Base-by-base conservation (phyloP, 2,329 filamentous ascomycete species). In the Diaporthe amygdali region DNA sequence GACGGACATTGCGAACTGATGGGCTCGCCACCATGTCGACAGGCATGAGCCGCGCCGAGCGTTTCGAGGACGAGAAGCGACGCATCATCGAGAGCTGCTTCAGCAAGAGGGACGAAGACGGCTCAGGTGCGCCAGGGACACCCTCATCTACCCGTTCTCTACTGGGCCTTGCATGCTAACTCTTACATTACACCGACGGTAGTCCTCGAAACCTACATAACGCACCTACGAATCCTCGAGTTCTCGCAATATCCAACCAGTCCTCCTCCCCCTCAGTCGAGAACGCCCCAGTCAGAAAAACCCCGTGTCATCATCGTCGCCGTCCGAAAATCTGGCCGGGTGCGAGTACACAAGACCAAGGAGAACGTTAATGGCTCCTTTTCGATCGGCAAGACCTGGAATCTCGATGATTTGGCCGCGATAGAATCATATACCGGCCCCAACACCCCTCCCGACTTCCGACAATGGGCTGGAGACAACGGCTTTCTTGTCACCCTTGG, bases 371-470 rank as follows among this genome's bases (percentile, higher is more conserved):
- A 97, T 81, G 95, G 95, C 69, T 91, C 94, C 30, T 99, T 98
- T 82, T 98, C 96, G 25, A 97, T 99, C 76, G 96, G 96, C 75
- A 99, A 99, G 84, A 97, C 96, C 4, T 99, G 96, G 96, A 93
- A 95, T 80, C 89, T 99, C 76, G 96, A 98, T 81, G 96, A 99
- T 79, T 85, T 99, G 61, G 89, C 89, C 5, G 88, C 89, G 55
- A 93, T 99, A 75, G 93, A 97, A 80, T 96, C 94, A 32, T 98
- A 92, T 78, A 92, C 90, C 8, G 87, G 91, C 52, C 81, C 89
- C 25, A 82, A 85, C 80, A 78, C 89, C 86, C 78, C 86, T 81
- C 76, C 92, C 74, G 79, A 89, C 84, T 75, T 88, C 86, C 81
- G 92, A 88, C 82, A 92, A 79, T 97, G 94, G 93, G 96, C 94